These are phyloP conservation scores for Termitomyces titanicus DNA, from an alignment of 768 basidiomycete species.

Conservation along the genomic window DNA sequence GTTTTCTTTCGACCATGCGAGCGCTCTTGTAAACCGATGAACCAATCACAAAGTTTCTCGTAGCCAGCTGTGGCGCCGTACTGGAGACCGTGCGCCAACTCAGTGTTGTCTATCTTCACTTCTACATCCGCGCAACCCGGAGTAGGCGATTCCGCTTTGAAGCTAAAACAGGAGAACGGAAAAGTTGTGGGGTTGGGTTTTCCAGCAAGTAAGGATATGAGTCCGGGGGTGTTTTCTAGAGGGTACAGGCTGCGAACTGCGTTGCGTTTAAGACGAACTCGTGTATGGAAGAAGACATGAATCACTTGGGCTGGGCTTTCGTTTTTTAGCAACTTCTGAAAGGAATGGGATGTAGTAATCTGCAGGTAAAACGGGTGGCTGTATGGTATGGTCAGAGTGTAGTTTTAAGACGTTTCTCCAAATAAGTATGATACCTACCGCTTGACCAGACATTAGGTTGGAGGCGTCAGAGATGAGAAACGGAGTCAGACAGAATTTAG, in stretches of 20 bases:
- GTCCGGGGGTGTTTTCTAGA: constrained; percentile 72
- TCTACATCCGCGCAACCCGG: constrained; percentile 35
- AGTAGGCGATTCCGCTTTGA: constrained; percentile 51
- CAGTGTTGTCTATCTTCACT: constrained; percentile 45
- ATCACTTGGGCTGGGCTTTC: constrained; percentile 64
- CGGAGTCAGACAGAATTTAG: background rate
- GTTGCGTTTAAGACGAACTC: background rate
- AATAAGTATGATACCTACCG: background rate
- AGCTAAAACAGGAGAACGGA: constrained; percentile 80
- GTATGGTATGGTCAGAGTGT: background rate
- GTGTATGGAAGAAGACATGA: background rate
- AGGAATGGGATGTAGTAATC: constrained; percentile 58
- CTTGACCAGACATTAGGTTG: background rate
- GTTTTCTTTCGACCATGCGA: constrained; percentile 60
- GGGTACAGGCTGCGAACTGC: constrained; percentile 70
- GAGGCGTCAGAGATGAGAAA: background rate
- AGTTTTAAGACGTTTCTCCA: background rate
- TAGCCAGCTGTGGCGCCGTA: constrained; percentile 73
- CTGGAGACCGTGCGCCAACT: constrained; percentile 70
- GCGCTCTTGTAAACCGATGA: constrained; percentile 64
- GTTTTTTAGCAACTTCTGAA: constrained; percentile 56
- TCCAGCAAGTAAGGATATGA: constrained; percentile 83
- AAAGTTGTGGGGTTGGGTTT: constrained; percentile 91
- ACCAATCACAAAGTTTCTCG: constrained; percentile 61
- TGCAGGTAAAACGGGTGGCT: constrained; percentile 34